Evolutionary conservation across 1,139 yeast genomes (phyloP), one percentile per base, ranked within the genome.

Genomic region (Nakaseomyces sp.): DNA sequence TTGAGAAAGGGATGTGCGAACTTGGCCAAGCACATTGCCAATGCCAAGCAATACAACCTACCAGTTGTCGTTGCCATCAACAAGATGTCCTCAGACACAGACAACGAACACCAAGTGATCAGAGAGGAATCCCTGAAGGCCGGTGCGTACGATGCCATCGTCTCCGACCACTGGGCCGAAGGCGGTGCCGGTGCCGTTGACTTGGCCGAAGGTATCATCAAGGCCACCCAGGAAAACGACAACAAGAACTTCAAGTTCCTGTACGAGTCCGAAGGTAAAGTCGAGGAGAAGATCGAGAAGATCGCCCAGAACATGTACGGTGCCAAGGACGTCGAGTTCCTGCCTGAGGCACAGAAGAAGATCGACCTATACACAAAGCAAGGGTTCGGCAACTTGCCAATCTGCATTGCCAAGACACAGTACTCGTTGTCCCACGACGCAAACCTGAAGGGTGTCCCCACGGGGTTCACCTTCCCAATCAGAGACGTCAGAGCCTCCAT

Each of bases 21-120:
- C 71, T 76, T 91, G 68, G 88, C 79, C 53, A 91, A 91, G 69
- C 98, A 91, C 65, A 91, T 91, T 63, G 65, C 76, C 47, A 91
- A 91, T 64, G 96, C 96, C 45, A 79, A 73, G 65, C 71, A 76
- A 46, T 91, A 85, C 65, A 95, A 95, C 45, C 76, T 88, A 55
- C 96, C 96, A 32, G 97, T 91, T 44, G 86, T 91, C 51, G 96
- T 91, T 55, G 98, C 97, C 48, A 87, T 91, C 66, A 91, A 91
- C 76, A 79, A 80, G 67, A 85, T 91, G 81, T 79, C 84, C 43
- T 75, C 88, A 26, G 98, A 91, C 66, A 71, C 94, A 47, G 83
- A 73, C 46, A 78, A 74, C 45, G 98, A 91, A 69, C 91, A 85
- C 61, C 84, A 79, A 51, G 79, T 84, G 40, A 88, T 91, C 58